Evolutionary conservation across 2,329 filamentous ascomycete genomes (phyloP).

Genomic region (Trichoderma polysporum): DNA sequence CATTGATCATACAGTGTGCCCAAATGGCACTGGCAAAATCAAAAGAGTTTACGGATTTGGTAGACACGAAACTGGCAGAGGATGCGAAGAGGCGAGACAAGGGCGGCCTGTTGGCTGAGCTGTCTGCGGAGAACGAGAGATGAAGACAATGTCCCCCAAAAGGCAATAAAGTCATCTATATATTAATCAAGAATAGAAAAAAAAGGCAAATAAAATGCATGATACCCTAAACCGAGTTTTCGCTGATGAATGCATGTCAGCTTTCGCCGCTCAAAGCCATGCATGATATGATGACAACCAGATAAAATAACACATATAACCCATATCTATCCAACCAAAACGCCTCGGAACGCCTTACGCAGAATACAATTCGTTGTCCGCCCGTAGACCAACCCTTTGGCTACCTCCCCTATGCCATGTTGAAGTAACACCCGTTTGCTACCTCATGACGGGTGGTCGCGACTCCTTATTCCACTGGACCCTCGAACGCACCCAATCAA

Average conservation of each 20-base stretch:
- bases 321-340: slow-evolving; percentile 13
- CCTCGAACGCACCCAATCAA: slow-evolving; percentile 92
- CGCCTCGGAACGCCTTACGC: slow-evolving; percentile 11
- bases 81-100: slow-evolving; percentile 77
- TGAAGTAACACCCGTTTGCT: slow-evolving; percentile 31
- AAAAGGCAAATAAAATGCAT: slow-evolving; percentile 28
- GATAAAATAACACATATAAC: not conserved
- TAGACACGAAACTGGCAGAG: slow-evolving; percentile 71
- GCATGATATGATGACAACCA: slow-evolving; percentile 6
- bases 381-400: not conserved
- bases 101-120: slow-evolving; percentile 74
- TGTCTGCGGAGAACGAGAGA: slow-evolving; percentile 81
- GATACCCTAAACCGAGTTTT: slow-evolving; percentile 30
- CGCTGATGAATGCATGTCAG: slow-evolving; percentile 1
- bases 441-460: slow-evolving; percentile 89
- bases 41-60: slow-evolving; percentile 72
- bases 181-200: not conserved
- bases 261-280: not conserved
- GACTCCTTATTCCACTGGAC: slow-evolving; percentile 97
- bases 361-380: not conserved
- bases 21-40: slow-evolving; percentile 74
- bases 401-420: not conserved
- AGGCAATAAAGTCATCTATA: slow-evolving; percentile 11
- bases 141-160: slow-evolving; percentile 24
- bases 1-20: slow-evolving; percentile 73